Base-by-base conservation (phyloP, 176 grass and related monocot genomes). In the Pharus latifolius region DNA sequence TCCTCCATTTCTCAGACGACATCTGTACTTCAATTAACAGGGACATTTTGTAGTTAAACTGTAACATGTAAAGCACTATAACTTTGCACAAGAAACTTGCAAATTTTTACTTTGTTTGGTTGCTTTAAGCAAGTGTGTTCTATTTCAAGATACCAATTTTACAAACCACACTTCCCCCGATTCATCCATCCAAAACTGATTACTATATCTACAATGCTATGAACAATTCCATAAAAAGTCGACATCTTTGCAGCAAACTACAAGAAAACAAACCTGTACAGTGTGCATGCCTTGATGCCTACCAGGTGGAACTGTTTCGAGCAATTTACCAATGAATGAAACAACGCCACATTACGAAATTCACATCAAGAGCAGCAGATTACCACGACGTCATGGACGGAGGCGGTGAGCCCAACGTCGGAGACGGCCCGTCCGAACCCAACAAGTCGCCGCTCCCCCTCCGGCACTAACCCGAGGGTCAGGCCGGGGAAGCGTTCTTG, bases 321-420 rank as follows among this genome's bases (percentile, higher is more conserved):
- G 55, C 18, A 58, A 45, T 20, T 19, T 3, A 35, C 29, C 22
- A 38, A 58, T 8, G n/a, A 68, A 60, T 12, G 24, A 40, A 50
- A 17, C 18, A 23, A 18, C 12, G 20, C 1, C 37, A 9, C n/a
- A 65, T 15, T 25, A 22, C 3, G 10, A 31, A 48, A 26, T 53
- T 5, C 40, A 56, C 31, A 69, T 1, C 27, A 69, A 75, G 24
- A 63, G 10, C n/a, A 69, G 25, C 63, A 48, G n/a, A 60, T 75
- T 91, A 96, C 92, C 92, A 92, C 83, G 46, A 96, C 30, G 44
- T 92, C 92, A 80, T 89, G 92, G 37, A 96, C 85, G 1, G 92
- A 96, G 25, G 92, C 92, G 2, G 92, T 87, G 80, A 92, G 82
- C 28, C 86, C 92, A 2, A 84, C 42, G 68, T 96, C 92, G 1